A percentile compares a stretch with the other conserved stretches of the same genome.
phyloP scores from a whole-genome alignment of 1,284 basidiomycete species.

The Bondarzewia mesenterica region DNA sequence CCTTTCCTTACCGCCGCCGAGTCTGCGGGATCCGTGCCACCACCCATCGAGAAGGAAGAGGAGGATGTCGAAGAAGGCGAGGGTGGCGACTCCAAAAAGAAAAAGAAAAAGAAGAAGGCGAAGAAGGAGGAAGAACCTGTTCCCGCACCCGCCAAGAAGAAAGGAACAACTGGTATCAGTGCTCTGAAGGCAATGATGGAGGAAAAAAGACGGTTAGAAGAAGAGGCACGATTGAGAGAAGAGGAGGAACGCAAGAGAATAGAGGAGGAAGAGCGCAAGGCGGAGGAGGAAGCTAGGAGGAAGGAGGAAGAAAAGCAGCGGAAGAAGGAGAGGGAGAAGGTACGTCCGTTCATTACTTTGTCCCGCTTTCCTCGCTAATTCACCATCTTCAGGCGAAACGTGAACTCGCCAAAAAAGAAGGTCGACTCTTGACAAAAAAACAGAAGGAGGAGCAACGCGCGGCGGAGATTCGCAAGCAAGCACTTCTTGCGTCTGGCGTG shows the following conservation, averaged over 20 bases:
- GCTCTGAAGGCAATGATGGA: slow-evolving; percentile 81
- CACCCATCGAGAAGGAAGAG: slow-evolving; percentile 39
- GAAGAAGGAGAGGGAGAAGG: slow-evolving; percentile 89
- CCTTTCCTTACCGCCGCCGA: slow-evolving; percentile 19
- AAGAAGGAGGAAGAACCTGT: slow-evolving; percentile 66
- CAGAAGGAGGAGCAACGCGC: slow-evolving; percentile 92
- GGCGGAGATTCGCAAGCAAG: slow-evolving; percentile 88
- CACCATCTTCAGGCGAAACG: slow-evolving; percentile 58
- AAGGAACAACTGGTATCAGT: slow-evolving; percentile 58
- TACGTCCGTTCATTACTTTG: slow-evolving; percentile 21
- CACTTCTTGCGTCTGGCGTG: slow-evolving; percentile 84
- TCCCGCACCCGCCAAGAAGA: slow-evolving; percentile 55
- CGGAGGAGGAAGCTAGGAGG: slow-evolving; percentile 68
- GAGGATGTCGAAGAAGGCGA: slow-evolving; percentile 38
- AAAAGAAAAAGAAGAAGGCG: slow-evolving; percentile 85
- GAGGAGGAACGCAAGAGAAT: slow-evolving; percentile 74
- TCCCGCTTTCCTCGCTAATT: slow-evolving; percentile 6
- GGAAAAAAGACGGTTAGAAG: slow-evolving; percentile 81
- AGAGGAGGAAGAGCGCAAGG: slow-evolving; percentile 77
- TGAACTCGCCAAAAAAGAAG: slow-evolving; percentile 85
- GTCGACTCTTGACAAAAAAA: slow-evolving; percentile 86
- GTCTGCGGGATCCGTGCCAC: slow-evolving; percentile 14
- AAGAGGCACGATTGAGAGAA: slow-evolving; percentile 59
- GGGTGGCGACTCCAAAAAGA: slow-evolving; percentile 59
- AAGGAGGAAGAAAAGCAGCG: slow-evolving; percentile 81